Evolutionary conservation across 768 basidiomycete species (phyloP), one percentile per base, ranked within the genome.

Genomic region (Arthromyces matolae): DNA sequence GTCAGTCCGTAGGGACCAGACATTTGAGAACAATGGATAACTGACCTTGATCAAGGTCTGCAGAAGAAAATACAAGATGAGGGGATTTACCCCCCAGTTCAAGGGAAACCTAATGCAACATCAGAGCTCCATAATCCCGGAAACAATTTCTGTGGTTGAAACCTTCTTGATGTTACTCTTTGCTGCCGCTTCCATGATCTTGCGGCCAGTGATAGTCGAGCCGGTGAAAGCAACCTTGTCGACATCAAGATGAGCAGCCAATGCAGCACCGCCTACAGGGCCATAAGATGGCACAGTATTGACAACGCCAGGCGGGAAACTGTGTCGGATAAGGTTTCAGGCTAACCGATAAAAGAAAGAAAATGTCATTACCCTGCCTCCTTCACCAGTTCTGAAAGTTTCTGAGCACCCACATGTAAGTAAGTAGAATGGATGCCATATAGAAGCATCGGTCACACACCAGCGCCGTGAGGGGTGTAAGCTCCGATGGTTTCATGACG

Each of bases 211-310:
- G 46, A 80, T 61, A 12, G 93, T 94, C 28, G 89, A 92, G 37
- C 95, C 95, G 8, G 95, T 97, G 67, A 97, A 96, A 2, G 94
- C 93, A 52, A 97, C 78, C 68, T 96, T 95, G 71, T 96, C 91
- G 38, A 98, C 86, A 55, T 86, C 89, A 46, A 64, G 76, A 66
- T 98, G 95, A 9, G 79, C 66, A 5, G 93, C 71, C 50, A 98
- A 76, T 3, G 92, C 90, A 7, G 88, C 87, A 23, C 94, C 94
- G 44, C 91, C 92, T 31, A 89, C 77, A 39, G 76, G 54, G 23
- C 94, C 94, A 32, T 86, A 70, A 19, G 93, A 93, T 4, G 89
- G 86, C 4, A 96, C 75, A 20, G 87, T 89, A 66, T 96, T 95
- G 51, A 97, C 61, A 10, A 95, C 93, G 34, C 95, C 95, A 3